phyloP scores from a whole-genome alignment of 441 rosid species.

The Viola pubescens region DNA sequence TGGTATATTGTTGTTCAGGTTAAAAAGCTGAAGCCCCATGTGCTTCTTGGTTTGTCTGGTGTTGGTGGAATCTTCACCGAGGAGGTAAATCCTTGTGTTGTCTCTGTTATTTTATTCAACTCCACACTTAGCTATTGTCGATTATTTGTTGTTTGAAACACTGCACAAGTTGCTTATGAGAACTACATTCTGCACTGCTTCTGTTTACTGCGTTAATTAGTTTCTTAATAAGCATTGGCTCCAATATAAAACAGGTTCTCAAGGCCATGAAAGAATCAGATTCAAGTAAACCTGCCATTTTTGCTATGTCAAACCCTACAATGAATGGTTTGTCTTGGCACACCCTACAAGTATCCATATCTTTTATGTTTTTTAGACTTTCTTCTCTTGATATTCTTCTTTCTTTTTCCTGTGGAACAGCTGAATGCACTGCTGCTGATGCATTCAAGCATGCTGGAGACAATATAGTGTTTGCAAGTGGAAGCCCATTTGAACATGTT shows the following conservation, averaged over 20 bases:
- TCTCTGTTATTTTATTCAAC: conserved; percentile 12
- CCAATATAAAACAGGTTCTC: conserved; percentile 57
- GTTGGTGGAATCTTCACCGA: conserved; percentile 86
- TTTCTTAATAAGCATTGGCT: conserved; percentile 14
- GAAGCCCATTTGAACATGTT: conserved; percentile 88
- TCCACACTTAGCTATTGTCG: neutral
- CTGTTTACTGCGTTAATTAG: neutral
- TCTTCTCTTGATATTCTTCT: conserved; percentile 18
- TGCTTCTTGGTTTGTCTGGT: conserved; percentile 98
- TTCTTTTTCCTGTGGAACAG: conserved; percentile 35
- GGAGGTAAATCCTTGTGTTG: conserved; percentile 42
- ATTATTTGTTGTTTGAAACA: too few species aligned
- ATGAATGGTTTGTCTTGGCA: conserved; percentile 57
- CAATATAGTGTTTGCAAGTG: conserved; percentile 87
- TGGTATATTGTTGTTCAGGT: conserved; percentile 43
- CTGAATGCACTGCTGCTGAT: conserved; percentile 92
- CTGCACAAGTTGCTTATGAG: too few species aligned
- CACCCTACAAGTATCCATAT: conserved; percentile 1
- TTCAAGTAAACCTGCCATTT: conserved; percentile 80
- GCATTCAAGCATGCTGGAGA: conserved; percentile 92
- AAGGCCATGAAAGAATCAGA: conserved; percentile 85
- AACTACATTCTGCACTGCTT: neutral
- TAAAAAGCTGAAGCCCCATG: conserved; percentile 75
- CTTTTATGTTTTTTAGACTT: conserved; percentile 10
- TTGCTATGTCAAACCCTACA: conserved; percentile 98